Evolutionary conservation across 2,329 filamentous ascomycete species (phyloP).

Genomic region (Penicillium sp.): DNA sequence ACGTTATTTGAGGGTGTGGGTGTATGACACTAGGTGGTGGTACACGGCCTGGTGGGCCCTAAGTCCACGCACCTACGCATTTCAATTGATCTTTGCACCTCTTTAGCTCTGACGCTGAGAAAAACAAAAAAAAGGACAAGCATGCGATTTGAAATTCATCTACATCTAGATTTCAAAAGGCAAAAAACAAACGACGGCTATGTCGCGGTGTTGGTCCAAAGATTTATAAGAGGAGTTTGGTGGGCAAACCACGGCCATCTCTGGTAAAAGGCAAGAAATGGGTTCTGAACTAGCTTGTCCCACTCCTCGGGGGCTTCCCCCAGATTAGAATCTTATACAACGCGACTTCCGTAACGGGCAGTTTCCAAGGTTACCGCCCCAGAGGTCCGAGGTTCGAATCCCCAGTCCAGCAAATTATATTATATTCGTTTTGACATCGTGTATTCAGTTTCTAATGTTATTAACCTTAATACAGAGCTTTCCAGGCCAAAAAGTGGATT

Average conservation of each 20-base stretch:
- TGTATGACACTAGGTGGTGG: no score
- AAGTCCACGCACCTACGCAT: no score
- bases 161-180: conserved; percentile 3
- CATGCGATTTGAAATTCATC: background rate
- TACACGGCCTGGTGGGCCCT: no score
- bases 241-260: conserved; percentile 71
- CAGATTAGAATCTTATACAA: conserved; percentile 13
- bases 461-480: background rate
- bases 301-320: conserved; percentile 55
- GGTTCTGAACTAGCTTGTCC: conserved; percentile 70
- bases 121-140: background rate
- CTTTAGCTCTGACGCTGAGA: background rate
- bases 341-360: background rate
- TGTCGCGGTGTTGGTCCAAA: conserved; percentile 55
- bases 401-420: conserved; percentile 3
- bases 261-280: conserved; percentile 81
- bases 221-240: conserved; percentile 61
- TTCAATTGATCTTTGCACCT: no score
- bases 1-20: no score
- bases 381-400: conserved; percentile 32
- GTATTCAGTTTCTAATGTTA: conserved; percentile 1
- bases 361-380: background rate
- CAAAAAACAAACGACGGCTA: conserved; percentile 46
- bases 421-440: conserved; percentile 21
- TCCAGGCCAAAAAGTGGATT: background rate